Base-by-base conservation (phyloP, 495 filamentous ascomycete genomes). In the Clavariopsis aquatica region DNA sequence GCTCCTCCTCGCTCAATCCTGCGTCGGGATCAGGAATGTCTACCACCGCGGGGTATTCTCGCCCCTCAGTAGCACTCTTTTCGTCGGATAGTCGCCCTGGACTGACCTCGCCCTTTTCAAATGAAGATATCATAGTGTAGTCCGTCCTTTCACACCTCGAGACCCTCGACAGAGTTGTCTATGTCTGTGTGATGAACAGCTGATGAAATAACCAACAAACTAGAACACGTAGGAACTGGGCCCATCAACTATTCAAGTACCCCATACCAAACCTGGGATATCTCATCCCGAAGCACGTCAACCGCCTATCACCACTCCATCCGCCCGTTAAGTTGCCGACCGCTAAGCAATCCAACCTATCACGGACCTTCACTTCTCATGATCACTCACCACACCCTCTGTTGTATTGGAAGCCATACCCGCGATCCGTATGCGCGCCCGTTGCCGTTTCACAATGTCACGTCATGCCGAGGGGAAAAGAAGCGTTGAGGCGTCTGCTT, bases 1-100 rank as follows among this genome's bases (percentile, higher is more conserved):
- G 84, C 70, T 93, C 90, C 38, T 83, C 87, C 0, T 81, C 82
- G 51, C 79, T 88, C 52, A 90, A 72, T 27, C 87, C 85, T 24
- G 83, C 84, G 70, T 92, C 89, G 0, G 88, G 89, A 65, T 91
- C 87, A 46, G 78, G 76, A 31, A 79, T 72, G 0, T 74, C 73
- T 5, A 72, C 46, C 43, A n/a, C 57, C 56, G 67, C 52, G 23
- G 41, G 60, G 19, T 68, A 61, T 26, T 64, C 49, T 9, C 8
- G 36, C 52, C 49, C 60, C 12, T 46, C 12, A 15, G 2, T 59
- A 36, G 20, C 24, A 26, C 65, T 72, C 54, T 75, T 63, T 22
- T 73, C 70, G 27, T 74, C 68, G 13, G 49, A 62, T 7, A 12
- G 28, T 1, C 46, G 43, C 15, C 41, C 27, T 1, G 20, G n/a